Conservation (phyloP, 1,284 basidiomycete species). For the Boletus putidus region DNA sequence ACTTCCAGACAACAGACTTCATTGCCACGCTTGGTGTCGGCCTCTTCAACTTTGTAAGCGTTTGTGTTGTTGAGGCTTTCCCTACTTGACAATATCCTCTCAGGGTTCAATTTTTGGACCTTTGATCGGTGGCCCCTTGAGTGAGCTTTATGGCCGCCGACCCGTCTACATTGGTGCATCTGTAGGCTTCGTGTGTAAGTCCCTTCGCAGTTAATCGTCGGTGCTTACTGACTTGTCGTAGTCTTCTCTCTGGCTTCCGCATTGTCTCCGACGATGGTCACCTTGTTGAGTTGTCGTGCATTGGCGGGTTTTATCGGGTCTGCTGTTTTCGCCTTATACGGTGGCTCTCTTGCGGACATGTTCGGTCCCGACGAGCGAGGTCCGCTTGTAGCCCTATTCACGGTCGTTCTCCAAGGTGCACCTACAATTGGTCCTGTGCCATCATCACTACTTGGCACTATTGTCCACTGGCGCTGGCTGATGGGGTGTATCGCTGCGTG, state of each 20-base stretch:
- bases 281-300: slow-evolving; percentile 24
- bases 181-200: slow-evolving; percentile 27
- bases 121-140: slow-evolving; percentile 31
- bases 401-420: slow-evolving; percentile 31
- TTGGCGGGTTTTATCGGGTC: slow-evolving; percentile 28
- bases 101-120: slow-evolving; percentile 32
- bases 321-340: slow-evolving; percentile 29
- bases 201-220: background rate
- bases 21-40: slow-evolving; percentile 30
- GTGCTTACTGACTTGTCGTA: slow-evolving; percentile 10
- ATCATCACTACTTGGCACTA: slow-evolving; percentile 26
- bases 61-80: background rate
- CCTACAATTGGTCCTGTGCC: slow-evolving; percentile 34
- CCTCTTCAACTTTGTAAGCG: slow-evolving; percentile 31
- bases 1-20: slow-evolving; percentile 24
- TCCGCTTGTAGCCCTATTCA: slow-evolving; percentile 32
- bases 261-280: slow-evolving; percentile 23
- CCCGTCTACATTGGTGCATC: slow-evolving; percentile 29
- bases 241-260: slow-evolving; percentile 27
- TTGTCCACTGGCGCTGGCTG: slow-evolving; percentile 30
- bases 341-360: slow-evolving; percentile 31
- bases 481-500: slow-evolving; percentile 27
- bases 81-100: background rate
- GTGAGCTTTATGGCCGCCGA: slow-evolving; percentile 30
- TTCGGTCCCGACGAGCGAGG: slow-evolving; percentile 30